These are phyloP conservation scores for Kokia cookei DNA, from an alignment of 441 rosid genomes.

Conservation along the genomic window DNA sequence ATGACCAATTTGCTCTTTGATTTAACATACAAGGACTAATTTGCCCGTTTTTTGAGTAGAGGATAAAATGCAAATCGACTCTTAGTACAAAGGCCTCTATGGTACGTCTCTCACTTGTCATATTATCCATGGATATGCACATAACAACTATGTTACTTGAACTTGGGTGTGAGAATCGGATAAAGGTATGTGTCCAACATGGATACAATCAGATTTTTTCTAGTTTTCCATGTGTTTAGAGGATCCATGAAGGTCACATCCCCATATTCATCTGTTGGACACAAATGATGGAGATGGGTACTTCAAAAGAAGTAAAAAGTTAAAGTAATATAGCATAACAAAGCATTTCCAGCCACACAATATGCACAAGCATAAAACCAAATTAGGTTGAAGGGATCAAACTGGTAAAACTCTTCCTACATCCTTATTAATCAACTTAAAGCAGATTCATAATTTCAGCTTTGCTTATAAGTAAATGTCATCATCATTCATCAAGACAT, in stretches of 20 bases:
- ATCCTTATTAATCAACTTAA: no score
- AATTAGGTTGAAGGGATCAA: neutral
- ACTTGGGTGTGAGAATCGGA: neutral
- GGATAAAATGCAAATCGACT: no score
- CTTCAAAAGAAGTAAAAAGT: neutral
- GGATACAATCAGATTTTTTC: neutral
- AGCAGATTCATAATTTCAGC: neutral
- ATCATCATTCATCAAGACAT: neutral
- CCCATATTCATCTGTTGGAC: neutral
- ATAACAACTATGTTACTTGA: neutral
- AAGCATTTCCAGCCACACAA: neutral
- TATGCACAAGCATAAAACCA: neutral
- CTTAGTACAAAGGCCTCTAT: no score
- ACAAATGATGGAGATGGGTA: neutral
- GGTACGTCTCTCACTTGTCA: neutral
- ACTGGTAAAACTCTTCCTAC: neutral
- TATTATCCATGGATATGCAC: neutral
- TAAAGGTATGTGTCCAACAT: neutral
- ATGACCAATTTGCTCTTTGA: no score
- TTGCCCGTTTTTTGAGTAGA: no score
- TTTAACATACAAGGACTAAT: no score
- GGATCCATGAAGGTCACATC: neutral
- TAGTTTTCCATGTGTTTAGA: neutral
- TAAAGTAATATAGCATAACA: neutral
- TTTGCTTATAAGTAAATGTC: neutral